A percentile compares a stretch with the other conserved stretches of the same genome.
Evolutionary conservation across 371 early-diverging fungal genomes (phyloP).

Genomic region (Mortierella sp.): DNA sequence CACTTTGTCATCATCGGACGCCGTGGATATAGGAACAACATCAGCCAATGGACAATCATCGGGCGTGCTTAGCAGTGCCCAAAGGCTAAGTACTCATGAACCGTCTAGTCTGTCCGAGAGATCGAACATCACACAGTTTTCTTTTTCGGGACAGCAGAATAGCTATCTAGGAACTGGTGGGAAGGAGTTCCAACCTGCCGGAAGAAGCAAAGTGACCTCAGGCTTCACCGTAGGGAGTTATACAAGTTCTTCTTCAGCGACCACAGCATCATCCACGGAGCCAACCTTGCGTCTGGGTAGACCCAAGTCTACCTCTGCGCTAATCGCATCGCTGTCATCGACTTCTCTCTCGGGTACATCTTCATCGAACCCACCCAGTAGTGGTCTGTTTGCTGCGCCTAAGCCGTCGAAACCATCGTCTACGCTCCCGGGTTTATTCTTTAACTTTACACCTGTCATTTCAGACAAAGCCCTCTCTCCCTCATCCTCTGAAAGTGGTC

Average conservation of each 20-base stretch:
- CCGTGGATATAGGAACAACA: slow-evolving; percentile 4
- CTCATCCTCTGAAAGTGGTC: neutral
- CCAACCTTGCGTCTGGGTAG: slow-evolving; percentile 14
- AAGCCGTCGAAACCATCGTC: slow-evolving; percentile 3
- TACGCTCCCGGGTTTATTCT: neutral
- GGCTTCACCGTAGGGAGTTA: neutral
- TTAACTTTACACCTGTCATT: slow-evolving; percentile 16
- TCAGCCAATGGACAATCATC: neutral
- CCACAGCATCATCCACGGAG: slow-evolving; percentile 5
- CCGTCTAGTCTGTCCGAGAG: neutral
- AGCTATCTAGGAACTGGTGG: neutral
- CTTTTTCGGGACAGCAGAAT: slow-evolving; percentile 6
- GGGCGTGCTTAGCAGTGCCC: neutral
- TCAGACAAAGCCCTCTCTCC: neutral
- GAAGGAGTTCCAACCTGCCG: slow-evolving; percentile 25
- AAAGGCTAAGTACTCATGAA: slow-evolving; percentile 5
- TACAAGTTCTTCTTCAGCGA: neutral
- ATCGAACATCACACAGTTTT: slow-evolving; percentile 2
- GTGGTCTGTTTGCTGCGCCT: slow-evolving; percentile 17
- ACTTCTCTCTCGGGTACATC: slow-evolving; percentile 6
- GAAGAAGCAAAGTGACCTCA: slow-evolving; percentile 8
- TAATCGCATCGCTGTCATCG: slow-evolving; percentile 20
- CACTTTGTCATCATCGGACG: neutral
- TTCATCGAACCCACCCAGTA: slow-evolving; percentile 1
- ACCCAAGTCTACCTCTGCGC: slow-evolving; percentile 24